Percentiles rank a stretch among this genome's conserved stretches.
phyloP scores from a whole-genome alignment of 352 stramenopile genomes.

The Phytophthora citrophthora region DNA sequence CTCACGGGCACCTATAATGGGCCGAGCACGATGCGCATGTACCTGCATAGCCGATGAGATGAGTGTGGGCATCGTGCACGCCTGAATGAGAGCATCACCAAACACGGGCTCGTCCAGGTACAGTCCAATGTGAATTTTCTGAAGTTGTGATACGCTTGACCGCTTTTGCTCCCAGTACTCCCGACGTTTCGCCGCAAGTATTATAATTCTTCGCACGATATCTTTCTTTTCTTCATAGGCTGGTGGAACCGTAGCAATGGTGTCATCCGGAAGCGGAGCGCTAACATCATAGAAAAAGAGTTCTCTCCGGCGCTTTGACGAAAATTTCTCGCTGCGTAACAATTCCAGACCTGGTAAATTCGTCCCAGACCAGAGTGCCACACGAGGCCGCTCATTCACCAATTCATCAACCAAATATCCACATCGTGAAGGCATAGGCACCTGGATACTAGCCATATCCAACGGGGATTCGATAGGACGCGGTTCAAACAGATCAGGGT shows the following conservation, averaged over 20 bases:
- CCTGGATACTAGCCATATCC: conserved; percentile 56
- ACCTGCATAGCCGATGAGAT: conserved; percentile 81
- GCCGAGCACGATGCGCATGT: conserved; percentile 44
- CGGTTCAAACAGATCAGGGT: conserved; percentile 98
- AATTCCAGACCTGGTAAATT: conserved; percentile 63
- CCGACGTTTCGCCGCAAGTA: conserved; percentile 32
- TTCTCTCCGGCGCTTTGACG: conserved; percentile 37
- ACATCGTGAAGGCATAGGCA: conserved; percentile 44
- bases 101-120: conserved; percentile 55
- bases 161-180: conserved; percentile 56
- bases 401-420: conserved; percentile 56
- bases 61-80: conserved; percentile 65
- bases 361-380: conserved; percentile 46
- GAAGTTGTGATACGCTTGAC: conserved; percentile 27
- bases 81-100: conserved; percentile 50
- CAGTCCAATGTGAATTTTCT: conserved; percentile 35
- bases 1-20: conserved; percentile 32
- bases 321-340: conserved; percentile 30
- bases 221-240: conserved; percentile 45
- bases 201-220: conserved; percentile 39
- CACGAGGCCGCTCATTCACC: conserved; percentile 34
- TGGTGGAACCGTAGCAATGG: conserved; percentile 18
- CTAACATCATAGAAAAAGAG: conserved; percentile 60
- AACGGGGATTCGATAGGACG: conserved; percentile 97
- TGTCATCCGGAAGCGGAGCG: conserved; percentile 34